Conservation (phyloP, 805 yeast genomes). For the Jamesozyma gamospora region DNA sequence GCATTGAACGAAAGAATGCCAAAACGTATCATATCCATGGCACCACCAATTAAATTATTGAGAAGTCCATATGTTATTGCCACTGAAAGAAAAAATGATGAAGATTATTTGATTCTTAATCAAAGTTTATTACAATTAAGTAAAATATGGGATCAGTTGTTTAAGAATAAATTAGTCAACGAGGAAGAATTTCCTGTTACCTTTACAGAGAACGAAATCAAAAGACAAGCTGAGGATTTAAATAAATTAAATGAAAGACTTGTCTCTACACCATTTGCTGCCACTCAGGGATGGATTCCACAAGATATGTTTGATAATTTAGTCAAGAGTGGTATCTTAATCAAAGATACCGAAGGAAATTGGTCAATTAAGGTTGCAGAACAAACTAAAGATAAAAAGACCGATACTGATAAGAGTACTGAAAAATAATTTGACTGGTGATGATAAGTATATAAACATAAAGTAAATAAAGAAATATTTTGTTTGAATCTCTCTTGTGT, state of each 20-base stretch:
- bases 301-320: slow-evolving; percentile 79
- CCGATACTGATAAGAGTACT: background rate
- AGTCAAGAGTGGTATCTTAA: slow-evolving; percentile 57
- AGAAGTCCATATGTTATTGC: slow-evolving; percentile 56
- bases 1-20: slow-evolving; percentile 55
- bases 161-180: slow-evolving; percentile 46
- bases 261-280: slow-evolving; percentile 69
- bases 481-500: no score
- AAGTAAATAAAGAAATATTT: no score
- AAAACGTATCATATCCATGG: slow-evolving; percentile 66
- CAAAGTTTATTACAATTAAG: slow-evolving; percentile 55
- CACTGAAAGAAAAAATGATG: slow-evolving; percentile 45
- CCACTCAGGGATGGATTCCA: slow-evolving; percentile 93
- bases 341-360: slow-evolving; percentile 49
- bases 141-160: slow-evolving; percentile 60
- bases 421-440: no score
- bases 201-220: slow-evolving; percentile 49
- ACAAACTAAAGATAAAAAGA: background rate
- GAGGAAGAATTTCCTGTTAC: slow-evolving; percentile 48
- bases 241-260: slow-evolving; percentile 60
- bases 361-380: slow-evolving; percentile 24
- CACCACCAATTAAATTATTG: slow-evolving; percentile 70
- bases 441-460: no score
- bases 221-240: slow-evolving; percentile 46
- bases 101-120: slow-evolving; percentile 54